These are phyloP conservation scores for Fragilaria radians DNA, from an alignment of 108 stramenopile genomes.

Conservation along the genomic window DNA sequence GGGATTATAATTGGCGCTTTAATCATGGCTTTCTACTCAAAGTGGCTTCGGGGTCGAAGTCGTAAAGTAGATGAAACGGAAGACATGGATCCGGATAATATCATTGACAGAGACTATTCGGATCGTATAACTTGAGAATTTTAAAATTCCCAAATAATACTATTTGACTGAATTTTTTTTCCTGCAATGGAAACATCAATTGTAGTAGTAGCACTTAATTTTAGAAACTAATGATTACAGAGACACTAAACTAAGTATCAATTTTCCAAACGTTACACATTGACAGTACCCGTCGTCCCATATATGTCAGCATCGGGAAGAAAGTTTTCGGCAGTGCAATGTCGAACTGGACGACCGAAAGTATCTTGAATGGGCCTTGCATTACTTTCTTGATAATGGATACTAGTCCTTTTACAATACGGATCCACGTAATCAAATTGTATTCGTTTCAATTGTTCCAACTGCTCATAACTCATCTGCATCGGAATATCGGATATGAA, in stretches of 20 bases:
- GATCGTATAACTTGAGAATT: not conserved
- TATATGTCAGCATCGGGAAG: too few species aligned
- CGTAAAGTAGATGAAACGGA: not conserved
- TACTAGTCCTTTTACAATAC: conserved; percentile 52
- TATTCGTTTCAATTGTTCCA: conserved; percentile 60
- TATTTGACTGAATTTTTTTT: too few species aligned
- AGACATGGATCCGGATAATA: not conserved
- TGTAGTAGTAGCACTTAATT: too few species aligned
- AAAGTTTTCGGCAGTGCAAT: conserved; percentile 36
- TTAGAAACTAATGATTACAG: too few species aligned
- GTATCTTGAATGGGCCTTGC: conserved; percentile 62
- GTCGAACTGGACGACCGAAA: conserved; percentile 38
- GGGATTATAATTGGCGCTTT: not conserved
- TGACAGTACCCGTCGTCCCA: too few species aligned
- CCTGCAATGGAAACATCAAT: too few species aligned
- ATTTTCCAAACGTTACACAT: too few species aligned
- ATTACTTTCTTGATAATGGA: conserved; percentile 58
- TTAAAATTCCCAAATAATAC: too few species aligned
- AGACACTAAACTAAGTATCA: too few species aligned
- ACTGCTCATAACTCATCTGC: conserved; percentile 42
- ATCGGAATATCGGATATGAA: conserved; percentile 65
- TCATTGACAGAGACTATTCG: not conserved
- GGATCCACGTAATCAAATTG: conserved; percentile 64
- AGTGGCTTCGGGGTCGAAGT: not conserved
- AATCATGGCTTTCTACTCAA: not conserved